Conservation (phyloP, 352 stramenopile genomes). For the Aphanomyces euteiches region DNA sequence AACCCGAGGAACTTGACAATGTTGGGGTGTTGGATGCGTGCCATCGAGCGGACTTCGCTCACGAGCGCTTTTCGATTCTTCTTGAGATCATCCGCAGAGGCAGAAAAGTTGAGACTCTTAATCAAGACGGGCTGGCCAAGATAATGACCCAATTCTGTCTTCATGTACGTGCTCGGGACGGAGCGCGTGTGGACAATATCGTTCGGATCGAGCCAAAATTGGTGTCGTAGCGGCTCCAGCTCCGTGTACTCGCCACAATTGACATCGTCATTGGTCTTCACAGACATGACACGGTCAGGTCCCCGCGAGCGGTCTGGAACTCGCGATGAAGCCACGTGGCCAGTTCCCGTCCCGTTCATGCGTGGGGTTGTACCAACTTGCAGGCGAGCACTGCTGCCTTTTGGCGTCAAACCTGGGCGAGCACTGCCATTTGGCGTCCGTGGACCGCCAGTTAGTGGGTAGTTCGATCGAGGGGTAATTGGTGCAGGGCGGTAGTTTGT, state of each 20-base stretch:
- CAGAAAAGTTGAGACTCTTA: conserved; percentile 27
- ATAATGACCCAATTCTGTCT: conserved; percentile 28
- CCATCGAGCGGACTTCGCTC: conserved; percentile 27
- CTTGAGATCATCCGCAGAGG: conserved; percentile 18
- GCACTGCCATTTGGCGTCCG: too few species aligned
- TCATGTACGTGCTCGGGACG: conserved; percentile 29
- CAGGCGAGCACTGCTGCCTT: too few species aligned
- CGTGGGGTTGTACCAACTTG: too few species aligned
- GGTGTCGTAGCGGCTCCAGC: conserved; percentile 14
- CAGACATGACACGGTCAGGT: not conserved
- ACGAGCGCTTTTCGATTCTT: conserved; percentile 30
- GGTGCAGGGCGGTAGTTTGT: not conserved
- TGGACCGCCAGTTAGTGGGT: too few species aligned
- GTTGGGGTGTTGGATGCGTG: conserved; percentile 29
- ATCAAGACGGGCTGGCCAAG: conserved; percentile 28
- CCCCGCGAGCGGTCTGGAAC: not conserved
- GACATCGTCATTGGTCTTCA: conserved; percentile 19
- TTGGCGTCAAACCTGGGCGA: too few species aligned
- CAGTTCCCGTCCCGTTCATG: too few species aligned
- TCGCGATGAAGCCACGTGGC: too few species aligned
- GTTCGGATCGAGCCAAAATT: conserved; percentile 28
- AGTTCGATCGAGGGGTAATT: not conserved
- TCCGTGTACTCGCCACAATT: conserved; percentile 28
- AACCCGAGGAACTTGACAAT: conserved; percentile 34
- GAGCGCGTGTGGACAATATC: conserved; percentile 30